Evolutionary conservation across 192 early-diverging fungal genomes (phyloP), one percentile per base, ranked within the genome.

Genomic region (Coemansia sp.): DNA sequence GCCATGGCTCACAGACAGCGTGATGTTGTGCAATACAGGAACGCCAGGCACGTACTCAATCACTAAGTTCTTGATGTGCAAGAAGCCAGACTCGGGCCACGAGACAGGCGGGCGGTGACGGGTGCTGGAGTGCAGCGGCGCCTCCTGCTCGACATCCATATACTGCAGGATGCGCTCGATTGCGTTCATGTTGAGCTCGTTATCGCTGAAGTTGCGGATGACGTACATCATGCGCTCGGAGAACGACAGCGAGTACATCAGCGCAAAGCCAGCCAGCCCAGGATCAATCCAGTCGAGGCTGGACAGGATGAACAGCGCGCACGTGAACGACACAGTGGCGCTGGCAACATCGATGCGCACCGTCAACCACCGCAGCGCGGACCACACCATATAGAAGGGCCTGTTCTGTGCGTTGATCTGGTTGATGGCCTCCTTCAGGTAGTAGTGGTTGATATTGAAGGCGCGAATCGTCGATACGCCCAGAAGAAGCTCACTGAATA

Each of bases 81-180:
- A 84, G 26, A 84, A 72, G 16, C 95, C 94, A 15, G 77, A 67
- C 31, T 64, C 40, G 12, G 94, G 93, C 93, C 86, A 89, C 51
- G 64, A 2, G 0, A 43, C 67, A 34, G 84, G 73, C 39, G 86
- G 88, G 28, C 84, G 75, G 21, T 83, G 67, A 1, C 66, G 64
- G 7, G 77, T 66, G 28, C 79, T 68, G 56, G 87, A 81, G n/a
- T 90, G 70, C 37, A 83, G 82, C 23, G 89, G 72, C 0, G 87
- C 82, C 67, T 97, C 95, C 66, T 94, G 87, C 25, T 91, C 91
- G 45, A 95, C 80, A 5, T 78, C 43, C 59, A 90, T 61, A 68
- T 96, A 97, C 69, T 97, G 93, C 7, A 71, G 57, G 15, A 95
- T 82, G 61, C 95, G 90, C 72, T 97, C 95, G 33, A 95, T 85